Base-by-base conservation (phyloP, 2,329 filamentous ascomycete genomes). In the Magnaporthiopsis rhizophila region DNA sequence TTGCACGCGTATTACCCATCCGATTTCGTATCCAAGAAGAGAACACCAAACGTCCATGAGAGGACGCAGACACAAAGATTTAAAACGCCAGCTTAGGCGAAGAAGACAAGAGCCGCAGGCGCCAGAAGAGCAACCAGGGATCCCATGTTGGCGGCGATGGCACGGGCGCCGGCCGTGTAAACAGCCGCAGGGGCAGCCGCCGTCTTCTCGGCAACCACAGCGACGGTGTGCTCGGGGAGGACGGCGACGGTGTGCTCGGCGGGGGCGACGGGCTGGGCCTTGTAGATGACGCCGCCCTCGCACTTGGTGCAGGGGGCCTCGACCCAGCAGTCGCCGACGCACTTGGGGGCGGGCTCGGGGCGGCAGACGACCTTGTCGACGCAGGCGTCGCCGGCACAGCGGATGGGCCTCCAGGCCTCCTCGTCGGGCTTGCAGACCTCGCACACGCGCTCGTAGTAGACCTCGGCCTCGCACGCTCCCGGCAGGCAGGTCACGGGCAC, bases 371-470 rank as follows among this genome's bases (percentile, higher is more conserved):
- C 21, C 24, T 18, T 62, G 38, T 36, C 24, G 38, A 45, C 60
- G 36, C 60, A 62, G 60, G 38, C 60, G 38, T 62, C 60, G 26
- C 12, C 60, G 60, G 60, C 60, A n/a, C 60, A 62, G 24, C 24
- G 26, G 36, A 50, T 53, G 38, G 60, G 60, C 13, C 36, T 45
- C 60, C 60, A 62, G 60, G 12, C 30, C 21, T 21, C 12, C 60
- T 32, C 30, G 7, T 53, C 60, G 36, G 36, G 36, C 36, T 26
- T 45, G 60, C 60, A 62, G 26, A 50, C n/a, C 12, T 62, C 60
- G 24, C 60, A 62, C 21, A 38, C 50, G 36, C 50, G 38, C 36
- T 50, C 50, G 60, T 62, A 62, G 60, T 50, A 38, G n/a, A 45
- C 36, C 12, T 53, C 21, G 11, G 36, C 11, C 38, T 50, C 24